Percentiles rank a stretch among this genome's conserved stretches.
phyloP scores from a whole-genome alignment of 2,329 filamentous ascomycete genomes.

The Mariannaea sp. region DNA sequence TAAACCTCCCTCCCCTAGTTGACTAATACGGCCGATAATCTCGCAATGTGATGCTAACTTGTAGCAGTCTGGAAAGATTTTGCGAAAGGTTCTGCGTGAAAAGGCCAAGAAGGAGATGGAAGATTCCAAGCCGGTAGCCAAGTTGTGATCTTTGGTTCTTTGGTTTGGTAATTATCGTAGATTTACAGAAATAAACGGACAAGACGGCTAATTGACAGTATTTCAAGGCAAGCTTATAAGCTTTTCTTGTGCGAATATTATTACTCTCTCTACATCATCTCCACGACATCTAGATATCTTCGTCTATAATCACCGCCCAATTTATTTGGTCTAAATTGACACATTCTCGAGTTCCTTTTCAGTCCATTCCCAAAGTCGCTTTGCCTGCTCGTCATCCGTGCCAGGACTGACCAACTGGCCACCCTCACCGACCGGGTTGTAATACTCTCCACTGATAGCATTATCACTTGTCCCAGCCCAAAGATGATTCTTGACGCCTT shows the following conservation, averaged over 20 bases:
- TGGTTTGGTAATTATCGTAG: too few relatives aligned
- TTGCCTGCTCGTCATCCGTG: conserved; percentile 13
- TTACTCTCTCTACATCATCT: too few relatives aligned
- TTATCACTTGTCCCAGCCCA: conserved; percentile 11
- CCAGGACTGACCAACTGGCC: conserved; percentile 8
- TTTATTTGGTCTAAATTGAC: too few relatives aligned
- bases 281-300: too few relatives aligned
- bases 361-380: conserved; percentile 17
- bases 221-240: too few relatives aligned
- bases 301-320: too few relatives aligned
- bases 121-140: background rate
- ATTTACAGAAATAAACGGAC: too few relatives aligned
- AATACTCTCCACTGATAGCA: conserved; percentile 8
- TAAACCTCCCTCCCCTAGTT: conserved; percentile 17
- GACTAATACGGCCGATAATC: too few relatives aligned
- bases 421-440: conserved; percentile 10
- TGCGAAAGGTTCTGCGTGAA: conserved; percentile 70
- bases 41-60: background rate
- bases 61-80: conserved; percentile 65
- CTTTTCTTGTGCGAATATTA: too few relatives aligned
- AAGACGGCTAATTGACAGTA: too few relatives aligned
- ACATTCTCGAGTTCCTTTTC: conserved; percentile 3
- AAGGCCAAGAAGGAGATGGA: conserved; percentile 66
- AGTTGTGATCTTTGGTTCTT: too few relatives aligned
- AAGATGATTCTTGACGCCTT: conserved; percentile 19